These are phyloP conservation scores for Colletotrichum sp. DNA, from an alignment of 2,329 filamentous ascomycete species.

Conservation along the genomic window DNA sequence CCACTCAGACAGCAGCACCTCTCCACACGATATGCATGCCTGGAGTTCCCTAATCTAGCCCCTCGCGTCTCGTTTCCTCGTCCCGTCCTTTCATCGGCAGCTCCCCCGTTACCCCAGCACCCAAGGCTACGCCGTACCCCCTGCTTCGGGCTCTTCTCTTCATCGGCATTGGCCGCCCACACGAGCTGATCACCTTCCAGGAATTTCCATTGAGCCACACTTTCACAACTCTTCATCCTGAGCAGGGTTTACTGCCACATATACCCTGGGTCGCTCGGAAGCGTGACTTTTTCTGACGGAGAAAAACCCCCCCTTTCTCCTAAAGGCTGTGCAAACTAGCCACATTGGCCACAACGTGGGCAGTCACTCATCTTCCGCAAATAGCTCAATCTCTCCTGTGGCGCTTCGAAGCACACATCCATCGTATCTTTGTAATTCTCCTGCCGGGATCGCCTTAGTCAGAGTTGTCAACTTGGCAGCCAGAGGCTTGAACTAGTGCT, in stretches of 20 bases:
- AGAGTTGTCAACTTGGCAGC: neutral
- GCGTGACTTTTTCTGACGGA: neutral
- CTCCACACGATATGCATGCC: conserved; percentile 20
- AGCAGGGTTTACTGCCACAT: conserved; percentile 21
- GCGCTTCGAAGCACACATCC: conserved; percentile 16
- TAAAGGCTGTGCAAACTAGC: conserved; percentile 23
- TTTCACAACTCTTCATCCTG: neutral
- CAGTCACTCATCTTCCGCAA: conserved; percentile 18
- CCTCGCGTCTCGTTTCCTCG: conserved; percentile 18
- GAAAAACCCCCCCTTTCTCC: neutral
- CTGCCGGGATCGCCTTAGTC: neutral
- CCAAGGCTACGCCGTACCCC: conserved; percentile 10
- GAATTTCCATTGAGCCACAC: conserved; percentile 19
- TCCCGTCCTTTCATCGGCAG: conserved; percentile 19
- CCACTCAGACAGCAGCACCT: conserved; percentile 6
- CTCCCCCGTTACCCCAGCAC: conserved; percentile 11
- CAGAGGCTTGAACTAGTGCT: conserved; percentile 11
- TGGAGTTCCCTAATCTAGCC: conserved; percentile 8
- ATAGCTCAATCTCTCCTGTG: conserved; percentile 22
- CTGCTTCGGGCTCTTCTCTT: conserved; percentile 23
- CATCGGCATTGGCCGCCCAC: conserved; percentile 20
- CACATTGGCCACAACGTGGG: conserved; percentile 19
- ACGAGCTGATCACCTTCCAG: conserved; percentile 20
- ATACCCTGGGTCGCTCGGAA: conserved; percentile 16
- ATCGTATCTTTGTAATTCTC: conserved; percentile 3